Percentiles rank a stretch among this genome's conserved stretches.
phyloP scores from a whole-genome alignment of 1,284 basidiomycete genomes.

The Cryptococcus jaspeensis region DNA sequence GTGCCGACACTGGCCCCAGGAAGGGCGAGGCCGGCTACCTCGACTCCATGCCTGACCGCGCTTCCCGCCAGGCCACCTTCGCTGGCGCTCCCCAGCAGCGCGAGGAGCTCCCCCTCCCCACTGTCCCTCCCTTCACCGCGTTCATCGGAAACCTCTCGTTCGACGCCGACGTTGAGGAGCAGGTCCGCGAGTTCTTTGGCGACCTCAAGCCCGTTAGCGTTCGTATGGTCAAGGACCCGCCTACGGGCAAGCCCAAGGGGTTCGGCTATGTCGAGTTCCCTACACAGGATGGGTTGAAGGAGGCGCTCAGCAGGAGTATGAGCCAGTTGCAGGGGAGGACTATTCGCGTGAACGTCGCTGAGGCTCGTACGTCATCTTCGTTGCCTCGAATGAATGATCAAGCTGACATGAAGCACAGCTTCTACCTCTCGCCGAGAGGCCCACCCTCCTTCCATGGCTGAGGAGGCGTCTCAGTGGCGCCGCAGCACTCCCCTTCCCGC shows the following conservation, averaged over 20 bases:
- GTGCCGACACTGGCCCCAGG: constrained; percentile 45
- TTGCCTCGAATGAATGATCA: background rate
- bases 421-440: constrained; percentile 32
- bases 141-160: constrained; percentile 95
- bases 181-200: constrained; percentile 71
- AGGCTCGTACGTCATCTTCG: constrained; percentile 69
- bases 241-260: constrained; percentile 87
- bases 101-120: constrained; percentile 92
- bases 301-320: constrained; percentile 66
- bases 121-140: constrained; percentile 89
- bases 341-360: constrained; percentile 90
- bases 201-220: constrained; percentile 69
- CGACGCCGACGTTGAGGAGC: constrained; percentile 79
- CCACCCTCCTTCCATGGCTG: constrained; percentile 50
- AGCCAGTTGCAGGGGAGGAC: constrained; percentile 69
- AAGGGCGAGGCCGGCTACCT: constrained; percentile 51
- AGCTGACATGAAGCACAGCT: background rate
- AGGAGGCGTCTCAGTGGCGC: constrained; percentile 68
- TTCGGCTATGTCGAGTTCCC: constrained; percentile 97
- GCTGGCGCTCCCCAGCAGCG: constrained; percentile 58
- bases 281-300: constrained; percentile 77
- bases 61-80: constrained; percentile 15
- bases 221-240: constrained; percentile 85
- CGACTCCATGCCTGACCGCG: constrained; percentile 50
- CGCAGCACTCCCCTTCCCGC: constrained; percentile 81